phyloP scores from a whole-genome alignment of 257 asterid genomes.

The Haberlea rhodopensis region DNA sequence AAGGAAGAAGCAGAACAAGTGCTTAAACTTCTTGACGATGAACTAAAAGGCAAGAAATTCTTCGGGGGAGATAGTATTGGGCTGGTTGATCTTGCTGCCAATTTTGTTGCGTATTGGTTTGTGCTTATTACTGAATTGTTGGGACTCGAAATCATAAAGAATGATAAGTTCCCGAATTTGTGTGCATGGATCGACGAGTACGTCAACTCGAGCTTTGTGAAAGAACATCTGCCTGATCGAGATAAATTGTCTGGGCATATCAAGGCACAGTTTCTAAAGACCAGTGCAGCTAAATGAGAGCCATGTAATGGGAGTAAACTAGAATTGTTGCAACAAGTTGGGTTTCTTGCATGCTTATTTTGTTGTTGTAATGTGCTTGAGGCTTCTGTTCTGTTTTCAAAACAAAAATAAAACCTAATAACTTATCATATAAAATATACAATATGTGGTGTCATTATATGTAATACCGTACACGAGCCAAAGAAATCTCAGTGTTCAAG shows the following conservation, averaged over 20 bases:
- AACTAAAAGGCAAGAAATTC: slow-evolving; percentile 38
- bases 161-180: slow-evolving; percentile 10
- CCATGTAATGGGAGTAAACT: background rate
- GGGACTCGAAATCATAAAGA: slow-evolving; percentile 30
- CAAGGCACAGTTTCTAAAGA: background rate
- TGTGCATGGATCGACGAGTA: background rate
- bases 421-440: no score
- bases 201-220: background rate
- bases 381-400: no score
- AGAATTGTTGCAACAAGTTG: background rate
- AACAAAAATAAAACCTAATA: no score
- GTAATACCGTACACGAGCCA: no score
- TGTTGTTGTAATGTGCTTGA: no score
- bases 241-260: background rate
- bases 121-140: slow-evolving; percentile 26
- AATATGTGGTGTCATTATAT: no score
- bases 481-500: no score
- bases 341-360: no score
- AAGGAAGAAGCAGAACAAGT: slow-evolving; percentile 33
- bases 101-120: slow-evolving; percentile 29
- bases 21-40: slow-evolving; percentile 31
- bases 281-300: background rate
- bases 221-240: background rate
- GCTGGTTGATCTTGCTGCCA: slow-evolving; percentile 33
- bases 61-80: slow-evolving; percentile 47